Conservation (phyloP, 2,329 filamentous ascomycete genomes). For the Colletotrichum sp. region DNA sequence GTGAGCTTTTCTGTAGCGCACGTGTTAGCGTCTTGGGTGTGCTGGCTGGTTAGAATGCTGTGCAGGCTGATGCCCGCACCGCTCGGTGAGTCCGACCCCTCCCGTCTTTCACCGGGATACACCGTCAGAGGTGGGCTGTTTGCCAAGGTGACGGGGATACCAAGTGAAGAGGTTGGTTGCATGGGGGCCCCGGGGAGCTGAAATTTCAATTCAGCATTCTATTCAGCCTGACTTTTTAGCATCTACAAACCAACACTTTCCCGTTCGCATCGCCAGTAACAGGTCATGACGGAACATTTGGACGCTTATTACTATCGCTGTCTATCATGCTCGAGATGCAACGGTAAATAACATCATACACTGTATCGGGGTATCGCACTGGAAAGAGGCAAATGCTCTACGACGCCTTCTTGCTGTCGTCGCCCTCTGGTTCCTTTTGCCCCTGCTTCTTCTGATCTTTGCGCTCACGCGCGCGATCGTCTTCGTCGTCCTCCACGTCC, state of each 20-base stretch:
- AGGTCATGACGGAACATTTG: not conserved
- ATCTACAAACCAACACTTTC: not conserved
- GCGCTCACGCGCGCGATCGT: slow-evolving; percentile 37
- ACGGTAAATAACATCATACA: not conserved
- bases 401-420: not conserved
- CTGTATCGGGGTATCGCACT: not conserved
- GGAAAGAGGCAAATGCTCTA: not conserved
- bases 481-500: slow-evolving; percentile 42
- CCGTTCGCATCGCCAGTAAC: too few species aligned
- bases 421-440: slow-evolving; percentile 26
- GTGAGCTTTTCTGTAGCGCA: not conserved
- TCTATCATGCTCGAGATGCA: not conserved
- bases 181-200: not conserved
- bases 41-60: not conserved
- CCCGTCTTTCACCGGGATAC: not conserved
- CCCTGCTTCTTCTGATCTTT: slow-evolving; percentile 29
- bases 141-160: not conserved
- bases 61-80: not conserved
- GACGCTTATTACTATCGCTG: not conserved
- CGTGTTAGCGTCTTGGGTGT: not conserved
- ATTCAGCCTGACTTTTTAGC: not conserved
- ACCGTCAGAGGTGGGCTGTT: not conserved
- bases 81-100: not conserved
- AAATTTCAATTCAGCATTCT: not conserved
- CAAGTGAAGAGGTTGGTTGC: not conserved